These are phyloP conservation scores for Petunia axillaris DNA, from an alignment of 257 asterid genomes.

Conservation along the genomic window DNA sequence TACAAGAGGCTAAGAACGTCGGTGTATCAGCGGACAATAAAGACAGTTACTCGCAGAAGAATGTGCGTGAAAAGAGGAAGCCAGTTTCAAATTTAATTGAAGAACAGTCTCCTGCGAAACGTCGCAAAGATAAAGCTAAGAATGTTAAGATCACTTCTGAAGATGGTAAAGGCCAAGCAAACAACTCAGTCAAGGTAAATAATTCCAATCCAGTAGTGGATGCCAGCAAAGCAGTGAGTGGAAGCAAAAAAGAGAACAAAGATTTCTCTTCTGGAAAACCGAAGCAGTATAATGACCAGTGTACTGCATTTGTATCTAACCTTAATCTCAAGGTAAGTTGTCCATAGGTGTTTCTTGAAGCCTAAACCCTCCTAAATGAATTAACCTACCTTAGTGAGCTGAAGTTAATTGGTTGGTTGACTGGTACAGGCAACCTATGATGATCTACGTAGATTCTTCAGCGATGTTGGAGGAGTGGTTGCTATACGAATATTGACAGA, in stretches of 20 bases:
- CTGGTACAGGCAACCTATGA: slow-evolving; percentile 65
- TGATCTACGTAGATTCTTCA: slow-evolving; percentile 69
- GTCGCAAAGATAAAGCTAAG: slow-evolving; percentile 55
- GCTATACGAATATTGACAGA: slow-evolving; percentile 78
- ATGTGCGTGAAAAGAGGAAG: slow-evolving; percentile 78
- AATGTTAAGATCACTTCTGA: slow-evolving; percentile 42
- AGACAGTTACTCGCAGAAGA: slow-evolving; percentile 52
- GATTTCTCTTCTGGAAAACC: slow-evolving; percentile 51
- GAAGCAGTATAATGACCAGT: slow-evolving; percentile 64
- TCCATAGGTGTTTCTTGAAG: slow-evolving; percentile 22
- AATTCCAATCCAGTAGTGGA: slow-evolving; percentile 42
- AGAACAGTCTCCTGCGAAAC: slow-evolving; percentile 68
- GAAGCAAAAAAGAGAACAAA: slow-evolving; percentile 46
- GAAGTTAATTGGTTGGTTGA: slow-evolving; percentile 18
- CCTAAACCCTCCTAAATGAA: slow-evolving; percentile 2
- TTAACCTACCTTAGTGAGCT: background rate
- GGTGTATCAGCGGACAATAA: slow-evolving; percentile 49
- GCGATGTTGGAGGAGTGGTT: slow-evolving; percentile 88
- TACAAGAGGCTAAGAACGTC: slow-evolving; percentile 66
- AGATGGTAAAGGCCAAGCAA: slow-evolving; percentile 44
- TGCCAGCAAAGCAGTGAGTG: slow-evolving; percentile 40
- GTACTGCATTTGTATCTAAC: slow-evolving; percentile 90
- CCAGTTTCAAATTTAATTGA: slow-evolving; percentile 47
- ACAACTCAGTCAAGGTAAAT: slow-evolving; percentile 43
- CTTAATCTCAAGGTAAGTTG: slow-evolving; percentile 62